phyloP scores from a whole-genome alignment of 495 filamentous ascomycete species.

The Parmelia sp. region DNA sequence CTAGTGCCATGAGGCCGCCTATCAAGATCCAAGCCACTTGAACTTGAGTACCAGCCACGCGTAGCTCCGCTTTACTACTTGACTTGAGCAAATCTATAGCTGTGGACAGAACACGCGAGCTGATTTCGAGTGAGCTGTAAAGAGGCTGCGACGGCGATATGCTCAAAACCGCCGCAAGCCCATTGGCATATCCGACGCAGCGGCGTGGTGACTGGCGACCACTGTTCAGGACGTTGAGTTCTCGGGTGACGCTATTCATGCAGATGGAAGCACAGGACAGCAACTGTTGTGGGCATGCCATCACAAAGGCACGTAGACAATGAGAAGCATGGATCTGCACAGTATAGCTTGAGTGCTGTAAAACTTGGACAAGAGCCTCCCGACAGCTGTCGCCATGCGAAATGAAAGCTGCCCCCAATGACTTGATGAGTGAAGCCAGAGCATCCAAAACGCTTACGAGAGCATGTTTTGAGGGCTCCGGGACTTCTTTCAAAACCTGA shows the following conservation, averaged over 20 bases:
- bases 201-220: constrained; percentile 73
- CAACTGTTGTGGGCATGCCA: constrained; percentile 87
- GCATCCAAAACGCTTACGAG: constrained; percentile 74
- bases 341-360: constrained; percentile 92
- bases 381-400: constrained; percentile 71
- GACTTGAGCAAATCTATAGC: constrained; percentile 89
- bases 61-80: constrained; percentile 83
- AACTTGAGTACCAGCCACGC: constrained; percentile 87
- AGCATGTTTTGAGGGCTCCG: constrained; percentile 83
- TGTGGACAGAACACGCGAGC: constrained; percentile 82
- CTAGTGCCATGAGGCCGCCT: constrained; percentile 90
- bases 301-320: constrained; percentile 77
- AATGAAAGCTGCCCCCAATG: constrained; percentile 73
- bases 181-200: constrained; percentile 90
- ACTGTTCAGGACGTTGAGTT: constrained; percentile 68
- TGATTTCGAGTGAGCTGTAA: constrained; percentile 92
- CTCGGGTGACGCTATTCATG: constrained; percentile 89
- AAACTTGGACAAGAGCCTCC: constrained; percentile 81
- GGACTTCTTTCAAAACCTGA: constrained; percentile 81
- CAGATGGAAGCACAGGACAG: constrained; percentile 88
- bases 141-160: constrained; percentile 81
- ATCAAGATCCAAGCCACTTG: constrained; percentile 98
- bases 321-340: constrained; percentile 85
- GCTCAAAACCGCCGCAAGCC: constrained; percentile 84
- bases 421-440: constrained; percentile 68